Percentiles rank a stretch among this genome's conserved stretches.
phyloP scores from a whole-genome alignment of 768 basidiomycete genomes.

The Plicaturopsis crispa region DNA sequence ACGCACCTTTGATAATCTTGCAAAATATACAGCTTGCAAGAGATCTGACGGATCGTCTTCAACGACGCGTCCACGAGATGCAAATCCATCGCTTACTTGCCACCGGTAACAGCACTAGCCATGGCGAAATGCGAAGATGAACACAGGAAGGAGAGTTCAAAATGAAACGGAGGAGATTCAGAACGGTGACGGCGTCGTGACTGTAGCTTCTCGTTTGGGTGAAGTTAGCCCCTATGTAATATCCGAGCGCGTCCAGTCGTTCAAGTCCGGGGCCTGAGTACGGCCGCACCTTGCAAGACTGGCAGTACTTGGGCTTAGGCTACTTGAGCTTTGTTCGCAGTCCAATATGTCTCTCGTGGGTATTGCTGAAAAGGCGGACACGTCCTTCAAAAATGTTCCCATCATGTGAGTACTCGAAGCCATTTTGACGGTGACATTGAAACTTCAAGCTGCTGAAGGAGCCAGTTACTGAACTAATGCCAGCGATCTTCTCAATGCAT shows the following conservation, averaged over 20 bases:
- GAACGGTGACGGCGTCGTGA: no score
- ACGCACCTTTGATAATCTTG: slow-evolving; percentile 83
- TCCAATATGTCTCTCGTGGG: slow-evolving; percentile 4
- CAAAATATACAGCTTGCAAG: slow-evolving; percentile 82
- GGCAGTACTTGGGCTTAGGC: no score
- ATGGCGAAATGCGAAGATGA: no score
- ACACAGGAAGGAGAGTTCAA: slow-evolving; percentile 11
- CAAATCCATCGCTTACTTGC: no score
- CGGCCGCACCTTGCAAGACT: no score
- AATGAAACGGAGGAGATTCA: no score
- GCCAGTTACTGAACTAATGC: no score
- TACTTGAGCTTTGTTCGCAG: no score
- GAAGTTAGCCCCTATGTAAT: no score
- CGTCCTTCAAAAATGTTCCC: slow-evolving; percentile 23
- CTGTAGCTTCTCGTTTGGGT: no score
- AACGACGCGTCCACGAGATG: background rate
- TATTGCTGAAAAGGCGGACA: slow-evolving; percentile 4
- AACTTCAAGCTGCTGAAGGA: slow-evolving; percentile 4
- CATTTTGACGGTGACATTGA: slow-evolving; percentile 7
- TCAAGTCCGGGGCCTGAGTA: no score
- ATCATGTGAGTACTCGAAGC: slow-evolving; percentile 23
- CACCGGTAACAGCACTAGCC: background rate
- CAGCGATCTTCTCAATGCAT: background rate
- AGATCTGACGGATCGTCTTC: slow-evolving; percentile 25
- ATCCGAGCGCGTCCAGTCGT: no score